These are phyloP conservation scores for Isatis tinctoria DNA, from an alignment of 345 rosid genomes.

Conservation along the genomic window DNA sequence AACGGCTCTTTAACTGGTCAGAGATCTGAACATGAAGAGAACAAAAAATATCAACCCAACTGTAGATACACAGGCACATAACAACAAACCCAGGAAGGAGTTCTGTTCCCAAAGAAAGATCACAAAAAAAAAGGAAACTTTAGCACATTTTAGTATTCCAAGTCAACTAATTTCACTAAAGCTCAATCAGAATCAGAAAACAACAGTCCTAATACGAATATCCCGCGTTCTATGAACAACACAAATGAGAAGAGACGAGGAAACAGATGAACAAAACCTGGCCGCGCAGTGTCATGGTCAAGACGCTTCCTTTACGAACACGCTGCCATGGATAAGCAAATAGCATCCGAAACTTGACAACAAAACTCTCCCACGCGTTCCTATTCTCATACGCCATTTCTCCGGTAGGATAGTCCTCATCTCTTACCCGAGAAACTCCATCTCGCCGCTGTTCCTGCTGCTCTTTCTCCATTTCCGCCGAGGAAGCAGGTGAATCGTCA, in stretches of 20 bases:
- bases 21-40: constrained; percentile 59
- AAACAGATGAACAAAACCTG: constrained; percentile 47
- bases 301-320: constrained; percentile 77
- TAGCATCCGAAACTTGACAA: constrained; percentile 69
- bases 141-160: neutral
- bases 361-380: constrained; percentile 53
- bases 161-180: neutral
- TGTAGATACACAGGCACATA: neutral
- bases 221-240: neutral
- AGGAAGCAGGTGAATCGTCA: constrained; percentile 48
- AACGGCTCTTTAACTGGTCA: constrained; percentile 92
- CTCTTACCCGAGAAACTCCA: constrained; percentile 16
- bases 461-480: constrained; percentile 32
- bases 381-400: constrained; percentile 54
- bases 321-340: constrained; percentile 89
- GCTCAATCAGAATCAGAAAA: neutral
- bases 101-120: neutral
- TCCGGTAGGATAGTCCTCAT: constrained; percentile 67
- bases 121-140: neutral
- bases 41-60: neutral
- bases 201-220: neutral
- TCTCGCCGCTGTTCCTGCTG: constrained; percentile 16
- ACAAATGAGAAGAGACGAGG: neutral
- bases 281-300: constrained; percentile 86
- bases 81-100: neutral